phyloP scores from a whole-genome alignment of 139 green algal species.

The Chlamydomonas asymmetrica region DNA sequence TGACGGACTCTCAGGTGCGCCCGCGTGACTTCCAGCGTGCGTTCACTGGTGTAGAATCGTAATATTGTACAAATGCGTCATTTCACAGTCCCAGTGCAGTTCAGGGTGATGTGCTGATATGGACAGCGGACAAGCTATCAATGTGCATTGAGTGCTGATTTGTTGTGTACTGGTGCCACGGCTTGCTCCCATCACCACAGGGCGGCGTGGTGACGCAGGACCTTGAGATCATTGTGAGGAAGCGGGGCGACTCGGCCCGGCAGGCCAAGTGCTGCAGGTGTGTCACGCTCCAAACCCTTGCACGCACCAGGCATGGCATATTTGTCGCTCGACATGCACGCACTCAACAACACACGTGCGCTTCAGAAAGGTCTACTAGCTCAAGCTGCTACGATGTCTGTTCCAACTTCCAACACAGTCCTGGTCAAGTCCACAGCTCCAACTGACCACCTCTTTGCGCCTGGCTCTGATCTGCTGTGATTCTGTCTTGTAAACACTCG shows the following conservation, averaged over 20 bases:
- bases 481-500: not conserved
- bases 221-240: constrained; percentile 52
- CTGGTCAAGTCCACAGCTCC: not conserved
- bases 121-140: too few relatives aligned
- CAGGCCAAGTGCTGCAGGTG: constrained; percentile 47
- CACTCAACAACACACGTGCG: constrained; percentile 13
- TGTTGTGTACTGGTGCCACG: not conserved
- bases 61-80: too few relatives aligned
- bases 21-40: too few relatives aligned
- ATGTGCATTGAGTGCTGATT: not conserved
- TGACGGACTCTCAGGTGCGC: constrained; percentile 20
- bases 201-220: constrained; percentile 31
- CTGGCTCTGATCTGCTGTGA: not conserved
- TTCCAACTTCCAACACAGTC: not conserved
- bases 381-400: not conserved
- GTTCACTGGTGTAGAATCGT: not conserved
- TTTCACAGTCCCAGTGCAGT: too few relatives aligned
- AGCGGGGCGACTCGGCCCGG: constrained; percentile 37
- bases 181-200: not conserved
- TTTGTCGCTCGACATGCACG: not conserved
- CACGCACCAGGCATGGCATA: too few relatives aligned
- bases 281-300: not conserved
- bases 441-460: not conserved
- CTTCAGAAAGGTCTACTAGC: not conserved
- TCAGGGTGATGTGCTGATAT: too few relatives aligned